Conservation (phyloP, 2,329 filamentous ascomycete genomes). For the Arthrobotrys conoides region DNA sequence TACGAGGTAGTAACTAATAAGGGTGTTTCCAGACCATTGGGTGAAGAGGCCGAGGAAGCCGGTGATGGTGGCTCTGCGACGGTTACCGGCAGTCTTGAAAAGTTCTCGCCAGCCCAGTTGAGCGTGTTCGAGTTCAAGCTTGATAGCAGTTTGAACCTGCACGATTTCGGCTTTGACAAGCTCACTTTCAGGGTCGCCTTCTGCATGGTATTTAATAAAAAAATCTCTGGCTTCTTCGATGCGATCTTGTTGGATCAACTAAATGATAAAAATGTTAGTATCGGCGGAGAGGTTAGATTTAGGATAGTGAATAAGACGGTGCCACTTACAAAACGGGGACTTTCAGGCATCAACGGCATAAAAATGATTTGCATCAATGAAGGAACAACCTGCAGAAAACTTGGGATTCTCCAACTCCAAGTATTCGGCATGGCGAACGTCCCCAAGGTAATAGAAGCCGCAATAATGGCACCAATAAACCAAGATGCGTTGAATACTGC, state of each 20-base stretch:
- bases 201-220: conserved; percentile 68
- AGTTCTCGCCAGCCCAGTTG: conserved; percentile 70
- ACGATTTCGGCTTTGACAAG: conserved; percentile 74
- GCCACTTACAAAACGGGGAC: conserved; percentile 51
- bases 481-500: conserved; percentile 75
- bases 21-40: conserved; percentile 71
- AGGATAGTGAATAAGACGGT: too few species aligned
- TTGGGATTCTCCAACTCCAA: conserved; percentile 68
- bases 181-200: conserved; percentile 70
- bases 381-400: conserved; percentile 68
- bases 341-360: conserved; percentile 62
- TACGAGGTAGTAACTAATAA: conserved; percentile 70
- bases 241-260: conserved; percentile 63
- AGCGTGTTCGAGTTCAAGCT: conserved; percentile 72
- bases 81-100: conserved; percentile 67
- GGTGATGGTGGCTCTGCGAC: conserved; percentile 70
- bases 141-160: conserved; percentile 74
- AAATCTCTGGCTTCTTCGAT: conserved; percentile 64
- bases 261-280: conserved; percentile 53
- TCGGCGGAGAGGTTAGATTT: background rate
- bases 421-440: conserved; percentile 68
- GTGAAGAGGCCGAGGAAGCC: conserved; percentile 72
- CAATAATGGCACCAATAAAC: conserved; percentile 72
- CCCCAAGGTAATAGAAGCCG: conserved; percentile 70
- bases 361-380: conserved; percentile 64